Evolutionary conservation across 352 stramenopile species (phyloP), one percentile per base, ranked within the genome.

Genomic region (Globisporangium carolinianum): DNA sequence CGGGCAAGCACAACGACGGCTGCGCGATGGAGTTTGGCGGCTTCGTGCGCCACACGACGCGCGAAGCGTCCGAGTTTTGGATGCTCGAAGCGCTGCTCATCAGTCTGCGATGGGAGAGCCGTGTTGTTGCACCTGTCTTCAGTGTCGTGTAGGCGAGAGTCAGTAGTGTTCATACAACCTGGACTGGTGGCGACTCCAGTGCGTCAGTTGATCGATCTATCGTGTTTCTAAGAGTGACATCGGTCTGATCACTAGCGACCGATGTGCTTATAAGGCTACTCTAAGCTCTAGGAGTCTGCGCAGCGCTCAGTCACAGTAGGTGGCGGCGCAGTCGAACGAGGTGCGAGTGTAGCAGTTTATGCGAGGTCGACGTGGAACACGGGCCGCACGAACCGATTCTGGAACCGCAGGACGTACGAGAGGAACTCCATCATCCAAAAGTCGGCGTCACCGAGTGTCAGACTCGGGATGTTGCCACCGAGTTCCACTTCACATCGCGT

Each of bases 391-490:
- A 64, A 61, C 42, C 53, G 52, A 38, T 71, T 70, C 61, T 77
- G 61, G 48, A 74, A 85, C 6, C 75, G 75, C 48, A 87, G 62
- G 10, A 75, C 72, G 24, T 87, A 75, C 39, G 81, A 68, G 41
- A 87, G 65, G 18, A 86, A 71, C 55, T 89, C 76, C 35, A 86
- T 68, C 73, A 89, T 83, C 75, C 79, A 89, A 65, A 42, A 57
- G 37, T 53, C 53, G 3, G 42, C 53, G 10, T 55, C 51, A 11
- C 71, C 70, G 7, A 73, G 72, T 2, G 62, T 62, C 5, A 63
- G 75, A 53, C 76, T 67, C 47, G 67, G 59, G 7, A 83, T 56
- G 37, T 75, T 73, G 2, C 79, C 79, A 0, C 79, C 76, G 39
- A 85, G 86, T 41, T 72, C 75, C 37, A 85, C 73, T 8, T 67